Percentiles rank a stretch among this genome's conserved stretches.
Evolutionary conservation across 768 basidiomycete genomes (phyloP).

Genomic region (Rhizopogon roseolus): DNA sequence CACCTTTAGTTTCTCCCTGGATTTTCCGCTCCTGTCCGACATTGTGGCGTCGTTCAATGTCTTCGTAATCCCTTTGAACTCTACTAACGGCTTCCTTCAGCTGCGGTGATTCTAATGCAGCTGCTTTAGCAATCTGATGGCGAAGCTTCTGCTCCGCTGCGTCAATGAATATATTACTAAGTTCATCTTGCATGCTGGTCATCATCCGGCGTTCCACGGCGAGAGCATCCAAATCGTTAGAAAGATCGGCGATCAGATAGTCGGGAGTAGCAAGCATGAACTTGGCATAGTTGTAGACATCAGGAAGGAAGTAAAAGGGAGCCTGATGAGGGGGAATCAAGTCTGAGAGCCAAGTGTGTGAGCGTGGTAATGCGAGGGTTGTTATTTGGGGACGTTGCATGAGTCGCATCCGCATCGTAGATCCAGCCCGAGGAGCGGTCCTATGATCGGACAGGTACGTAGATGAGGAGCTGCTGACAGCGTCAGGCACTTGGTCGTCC

Average conservation of each 20-base stretch:
- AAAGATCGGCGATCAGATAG: conserved; percentile 73
- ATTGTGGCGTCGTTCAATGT: conserved; percentile 41
- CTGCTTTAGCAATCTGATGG: conserved; percentile 76
- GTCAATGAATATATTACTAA: conserved; percentile 77
- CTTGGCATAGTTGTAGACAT: conserved; percentile 81
- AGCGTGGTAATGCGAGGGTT: conserved; percentile 90
- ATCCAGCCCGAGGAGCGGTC: conserved; percentile 45
- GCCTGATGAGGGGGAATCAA: conserved; percentile 87
- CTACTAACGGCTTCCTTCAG: conserved; percentile 64
- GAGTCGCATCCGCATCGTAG: conserved; percentile 76
- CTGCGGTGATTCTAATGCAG: conserved; percentile 65
- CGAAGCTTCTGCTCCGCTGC: conserved; percentile 71
- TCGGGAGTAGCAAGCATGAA: conserved; percentile 95
- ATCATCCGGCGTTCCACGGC: conserved; percentile 64
- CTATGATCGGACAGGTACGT: conserved; percentile 31
- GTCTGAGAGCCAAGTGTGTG: conserved; percentile 91
- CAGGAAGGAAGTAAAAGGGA: conserved; percentile 94
- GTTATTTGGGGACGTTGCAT: conserved; percentile 93
- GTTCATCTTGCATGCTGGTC: conserved; percentile 62
- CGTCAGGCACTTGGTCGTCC: conserved; percentile 19
- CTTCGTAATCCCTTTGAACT: conserved; percentile 50
- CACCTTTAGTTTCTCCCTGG: conserved; percentile 11
- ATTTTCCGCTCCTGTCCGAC: conserved; percentile 13
- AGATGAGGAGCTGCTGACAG: conserved; percentile 41
- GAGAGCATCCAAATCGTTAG: conserved; percentile 68